Evolutionary conservation across 805 yeast genomes (phyloP).

Genomic region (Metschnikowia proteae): DNA sequence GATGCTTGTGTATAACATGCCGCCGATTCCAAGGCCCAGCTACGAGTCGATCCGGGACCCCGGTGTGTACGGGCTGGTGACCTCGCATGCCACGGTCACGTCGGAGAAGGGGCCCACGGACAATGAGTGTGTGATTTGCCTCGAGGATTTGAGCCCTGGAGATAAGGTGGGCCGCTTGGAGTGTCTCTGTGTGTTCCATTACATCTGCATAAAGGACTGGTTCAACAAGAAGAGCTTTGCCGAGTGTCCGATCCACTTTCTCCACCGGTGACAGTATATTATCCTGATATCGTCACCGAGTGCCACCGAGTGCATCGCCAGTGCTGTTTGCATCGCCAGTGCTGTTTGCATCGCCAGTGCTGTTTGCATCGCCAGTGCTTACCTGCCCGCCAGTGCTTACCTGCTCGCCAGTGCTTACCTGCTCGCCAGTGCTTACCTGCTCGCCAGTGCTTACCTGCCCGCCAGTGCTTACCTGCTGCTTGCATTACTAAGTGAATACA

Average conservation of each 20-base stretch:
- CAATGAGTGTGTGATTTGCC: constrained; percentile 89
- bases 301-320: no score
- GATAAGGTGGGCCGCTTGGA: constrained; percentile 89
- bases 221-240: constrained; percentile 79
- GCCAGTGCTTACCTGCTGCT: no score
- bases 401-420: no score
- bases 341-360: no score
- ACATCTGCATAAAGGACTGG: constrained; percentile 89
- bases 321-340: no score
- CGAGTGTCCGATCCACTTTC: constrained; percentile 77
- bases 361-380: no score
- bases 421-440: no score
- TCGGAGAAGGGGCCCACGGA: constrained; percentile 30
- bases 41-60: constrained; percentile 28
- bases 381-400: no score
- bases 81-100: constrained; percentile 9
- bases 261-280: constrained; percentile 22
- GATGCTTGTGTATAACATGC: constrained; percentile 75
- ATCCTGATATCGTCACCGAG: no score
- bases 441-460: no score
- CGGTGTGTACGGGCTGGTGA: constrained; percentile 13
- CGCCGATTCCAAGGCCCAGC: constrained; percentile 43
- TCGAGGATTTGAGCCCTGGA: constrained; percentile 82
- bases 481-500: no score
- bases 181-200: constrained; percentile 92